Percentiles rank a stretch among this genome's conserved stretches.
Conservation (phyloP, 495 filamentous ascomycete species). For the Massariosphaeria phaeospora region DNA sequence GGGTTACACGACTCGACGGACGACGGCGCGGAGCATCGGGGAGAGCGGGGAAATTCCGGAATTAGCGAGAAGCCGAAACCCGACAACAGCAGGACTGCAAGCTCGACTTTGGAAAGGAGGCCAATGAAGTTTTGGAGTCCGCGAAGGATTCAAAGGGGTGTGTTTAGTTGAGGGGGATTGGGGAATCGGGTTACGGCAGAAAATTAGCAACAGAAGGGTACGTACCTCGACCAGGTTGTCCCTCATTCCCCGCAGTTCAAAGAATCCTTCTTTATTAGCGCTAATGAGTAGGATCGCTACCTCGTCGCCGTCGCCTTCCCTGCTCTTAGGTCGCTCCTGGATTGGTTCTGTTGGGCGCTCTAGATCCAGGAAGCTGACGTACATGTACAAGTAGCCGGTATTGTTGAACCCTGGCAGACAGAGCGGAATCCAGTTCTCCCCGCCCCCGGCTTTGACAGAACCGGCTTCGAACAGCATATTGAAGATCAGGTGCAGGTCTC, state of each 20-base stretch:
- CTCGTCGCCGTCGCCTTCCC: slow-evolving; percentile 57
- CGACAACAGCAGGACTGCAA: too few relatives aligned
- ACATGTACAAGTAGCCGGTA: slow-evolving; percentile 97
- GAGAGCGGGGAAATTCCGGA: too few relatives aligned
- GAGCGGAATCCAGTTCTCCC: slow-evolving; percentile 96
- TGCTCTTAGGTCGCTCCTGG: slow-evolving; percentile 35
- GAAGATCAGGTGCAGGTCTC: slow-evolving; percentile 93
- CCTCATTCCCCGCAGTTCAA: slow-evolving; percentile 78
- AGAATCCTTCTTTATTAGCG: slow-evolving; percentile 88
- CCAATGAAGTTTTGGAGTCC: too few relatives aligned
- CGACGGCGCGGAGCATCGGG: too few relatives aligned
- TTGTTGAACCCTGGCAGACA: slow-evolving; percentile 97
- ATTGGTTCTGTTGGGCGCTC: slow-evolving; percentile 41
- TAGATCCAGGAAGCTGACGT: slow-evolving; percentile 83
- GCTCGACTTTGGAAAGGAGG: too few relatives aligned
- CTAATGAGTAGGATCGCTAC: slow-evolving; percentile 91
- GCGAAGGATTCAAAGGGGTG: too few relatives aligned
- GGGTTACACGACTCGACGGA: too few relatives aligned
- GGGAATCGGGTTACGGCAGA: slow-evolving; percentile 1
- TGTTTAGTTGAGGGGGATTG: background rate
- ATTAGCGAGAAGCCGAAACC: too few relatives aligned
- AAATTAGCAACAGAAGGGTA: slow-evolving; percentile 8
- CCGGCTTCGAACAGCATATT: slow-evolving; percentile 98
- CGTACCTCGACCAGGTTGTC: slow-evolving; percentile 65
- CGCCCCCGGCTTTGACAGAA: slow-evolving; percentile 79